Percentiles rank a stretch among this genome's conserved stretches.
Conservation (phyloP, 140 eudicot genomes). For the Bidens hawaiensis region DNA sequence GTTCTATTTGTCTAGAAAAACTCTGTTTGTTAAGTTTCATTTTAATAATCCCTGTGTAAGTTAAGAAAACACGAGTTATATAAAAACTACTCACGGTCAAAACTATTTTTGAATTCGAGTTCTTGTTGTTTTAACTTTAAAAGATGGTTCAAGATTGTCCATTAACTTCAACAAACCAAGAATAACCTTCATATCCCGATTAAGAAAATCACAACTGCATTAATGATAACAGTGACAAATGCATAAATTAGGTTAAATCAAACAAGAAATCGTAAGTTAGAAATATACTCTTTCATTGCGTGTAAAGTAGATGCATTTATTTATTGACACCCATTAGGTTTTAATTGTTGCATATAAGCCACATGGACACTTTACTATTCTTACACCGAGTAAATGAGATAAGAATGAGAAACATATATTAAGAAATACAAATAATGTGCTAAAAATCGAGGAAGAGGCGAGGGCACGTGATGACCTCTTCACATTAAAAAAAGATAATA, state of each 20-base stretch:
- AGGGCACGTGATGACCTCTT: too few relatives aligned
- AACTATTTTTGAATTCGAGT: neutral
- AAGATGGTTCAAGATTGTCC: neutral
- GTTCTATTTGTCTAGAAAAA: too few relatives aligned
- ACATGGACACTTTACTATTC: neutral
- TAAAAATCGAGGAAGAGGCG: neutral
- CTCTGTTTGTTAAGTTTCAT: too few relatives aligned
- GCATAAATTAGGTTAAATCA: neutral
- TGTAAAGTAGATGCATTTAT: neutral
- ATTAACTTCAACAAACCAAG: too few relatives aligned
- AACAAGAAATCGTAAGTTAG: neutral
- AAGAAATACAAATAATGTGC: neutral
- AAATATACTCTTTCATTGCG: neutral
- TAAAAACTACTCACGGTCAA: neutral
- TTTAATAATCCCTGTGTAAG: too few relatives aligned
- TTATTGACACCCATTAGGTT: neutral
- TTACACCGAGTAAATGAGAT: neutral
- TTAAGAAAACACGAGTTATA: neutral
- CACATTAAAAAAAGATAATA: too few relatives aligned
- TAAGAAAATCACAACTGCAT: neutral
- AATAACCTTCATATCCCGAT: too few relatives aligned
- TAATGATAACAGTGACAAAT: neutral
- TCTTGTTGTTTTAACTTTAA: too few relatives aligned
- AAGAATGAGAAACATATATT: too few relatives aligned
- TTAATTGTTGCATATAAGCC: neutral